Conservation (phyloP, 139 green algal species). For the Chlamydomonas asymmetrica region DNA sequence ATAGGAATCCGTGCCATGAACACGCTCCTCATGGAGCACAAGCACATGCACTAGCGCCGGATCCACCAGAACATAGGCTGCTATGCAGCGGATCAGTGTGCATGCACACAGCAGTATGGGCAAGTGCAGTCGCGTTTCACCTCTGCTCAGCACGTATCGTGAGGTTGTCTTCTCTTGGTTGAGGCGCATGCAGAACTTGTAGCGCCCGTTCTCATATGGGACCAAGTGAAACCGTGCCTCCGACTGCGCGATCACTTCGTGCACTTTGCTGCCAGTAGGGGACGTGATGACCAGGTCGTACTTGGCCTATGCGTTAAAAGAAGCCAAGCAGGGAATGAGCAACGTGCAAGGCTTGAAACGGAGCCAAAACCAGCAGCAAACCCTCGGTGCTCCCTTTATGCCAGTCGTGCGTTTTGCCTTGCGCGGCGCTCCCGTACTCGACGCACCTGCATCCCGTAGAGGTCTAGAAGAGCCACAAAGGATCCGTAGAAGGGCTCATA, state of each 20-base stretch:
- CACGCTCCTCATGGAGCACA: too few relatives aligned
- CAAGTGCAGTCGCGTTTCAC: too few relatives aligned
- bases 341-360: too few relatives aligned
- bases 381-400: too few relatives aligned
- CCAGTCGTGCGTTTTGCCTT: too few relatives aligned
- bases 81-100: slow-evolving; percentile 3
- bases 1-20: too few relatives aligned
- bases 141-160: slow-evolving; percentile 29
- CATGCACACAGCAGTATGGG: too few relatives aligned
- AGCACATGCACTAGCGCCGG: too few relatives aligned
- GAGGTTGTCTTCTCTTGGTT: slow-evolving; percentile 15
- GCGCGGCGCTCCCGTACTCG: too few relatives aligned
- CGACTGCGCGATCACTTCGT: slow-evolving; percentile 24
- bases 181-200: slow-evolving; percentile 55
- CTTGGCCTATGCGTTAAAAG: slow-evolving; percentile 1
- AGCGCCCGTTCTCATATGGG: slow-evolving; percentile 53
- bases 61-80: too few relatives aligned
- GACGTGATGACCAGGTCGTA: slow-evolving; percentile 45
- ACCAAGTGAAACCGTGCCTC: slow-evolving; percentile 56
- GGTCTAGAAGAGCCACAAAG: slow-evolving; percentile 47
- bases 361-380: too few relatives aligned
- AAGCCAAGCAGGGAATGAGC: neutral
- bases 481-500: slow-evolving; percentile 55
- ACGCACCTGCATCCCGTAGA: slow-evolving; percentile 26
- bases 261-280: slow-evolving; percentile 32